Evolutionary conservation across 2,329 filamentous ascomycete genomes (phyloP), one percentile per base, ranked within the genome.

Genomic region (Pseudocercospora macadamiae): DNA sequence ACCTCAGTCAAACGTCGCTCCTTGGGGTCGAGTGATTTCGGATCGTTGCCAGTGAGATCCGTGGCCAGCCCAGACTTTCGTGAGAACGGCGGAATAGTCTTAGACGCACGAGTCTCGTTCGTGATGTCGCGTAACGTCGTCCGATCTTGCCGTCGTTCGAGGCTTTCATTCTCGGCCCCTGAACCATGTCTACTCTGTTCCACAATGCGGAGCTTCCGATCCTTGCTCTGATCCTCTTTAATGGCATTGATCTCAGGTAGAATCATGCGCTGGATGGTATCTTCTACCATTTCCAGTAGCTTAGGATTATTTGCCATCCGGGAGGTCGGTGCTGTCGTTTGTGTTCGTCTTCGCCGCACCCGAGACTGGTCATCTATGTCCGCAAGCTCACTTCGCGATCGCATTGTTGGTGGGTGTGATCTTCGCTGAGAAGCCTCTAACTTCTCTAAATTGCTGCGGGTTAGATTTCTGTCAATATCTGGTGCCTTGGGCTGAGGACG

Each of bases 231-330:
- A 70, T 96, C 92, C 68, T 93, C 87, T 74, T 96, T 97, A 55
- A 99, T 80, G 8, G 92, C 91, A 67, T 91, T 93, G 44, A 99
- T 81, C 74, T 99, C 93, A 0, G 95, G 95, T 2, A 99, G 78
- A 54, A 97, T 96, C 51, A 96, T 82, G 49, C 92, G 85, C 63
- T 91, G 88, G 70, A 97, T 96, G 12, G 92, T 92, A 76, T 96
- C 92, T 76, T 97, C 93, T 2, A 97, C 93, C 0, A 92, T 95
- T 69, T 95, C 90, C 2, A 97, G 82, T 1, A 97, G 79, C 71
- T 91, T 95, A 0, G 93, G 93, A 69, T 97, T 96, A 76, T 96
- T 96, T 73, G 96, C 90, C 75, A 96, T 90, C 0, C 90, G 93
- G 2, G 91, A 90, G 1, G 76, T 75, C 59, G 83, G 83, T 79